Evolutionary conservation across 2,329 filamentous ascomycete genomes (phyloP), one percentile per base, ranked within the genome.

Genomic region (Magnaporthiopsis incrustans): DNA sequence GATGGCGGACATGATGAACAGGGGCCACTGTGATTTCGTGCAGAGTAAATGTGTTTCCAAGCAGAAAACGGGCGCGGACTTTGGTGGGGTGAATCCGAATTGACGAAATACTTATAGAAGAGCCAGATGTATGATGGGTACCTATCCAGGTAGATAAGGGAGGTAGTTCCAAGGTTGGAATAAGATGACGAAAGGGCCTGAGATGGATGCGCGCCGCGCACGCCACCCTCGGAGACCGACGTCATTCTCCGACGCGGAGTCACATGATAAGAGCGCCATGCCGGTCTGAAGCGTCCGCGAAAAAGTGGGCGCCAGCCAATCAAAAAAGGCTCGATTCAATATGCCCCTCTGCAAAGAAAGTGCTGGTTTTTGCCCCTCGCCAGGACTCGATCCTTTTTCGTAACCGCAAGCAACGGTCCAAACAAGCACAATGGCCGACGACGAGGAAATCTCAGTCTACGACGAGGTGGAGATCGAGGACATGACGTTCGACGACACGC

Each of bases 401-500:
- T 8, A n/a, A 10, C 44, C 22, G 10, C 4, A 6, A 8, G 12
- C 44, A 5, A 8, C 18, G 1, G 3, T 22, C 44, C 18, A 18
- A 53, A 53, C 4, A 53, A 14, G 2, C 18, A 53, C 44, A n/a
- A 88, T 88, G 85, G 81, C 86, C 50, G 86, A 88, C 73, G 84
- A 89, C 68, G 82, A 85, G 63, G 75, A 78, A 44, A 77, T 89
- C 65, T 87, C 89, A 69, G 91, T 97, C 75, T 98, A 97, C 81
- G 94, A 98, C 73, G 94, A 97, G 77, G 94, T 98, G 77, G 94
- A 98, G 76, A 97, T 98, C 79, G 94, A 98, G 77, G 95, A 99
- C 78, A 96, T 97, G 92, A 95, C 90, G 72, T 97, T 86, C 75
- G 92, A 97, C 76, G 79, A 87, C 60, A 82, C 83, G 4, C 84